These are phyloP conservation scores for Malus sylvestris DNA, from an alignment of 306 rosid species.

Conservation along the genomic window DNA sequence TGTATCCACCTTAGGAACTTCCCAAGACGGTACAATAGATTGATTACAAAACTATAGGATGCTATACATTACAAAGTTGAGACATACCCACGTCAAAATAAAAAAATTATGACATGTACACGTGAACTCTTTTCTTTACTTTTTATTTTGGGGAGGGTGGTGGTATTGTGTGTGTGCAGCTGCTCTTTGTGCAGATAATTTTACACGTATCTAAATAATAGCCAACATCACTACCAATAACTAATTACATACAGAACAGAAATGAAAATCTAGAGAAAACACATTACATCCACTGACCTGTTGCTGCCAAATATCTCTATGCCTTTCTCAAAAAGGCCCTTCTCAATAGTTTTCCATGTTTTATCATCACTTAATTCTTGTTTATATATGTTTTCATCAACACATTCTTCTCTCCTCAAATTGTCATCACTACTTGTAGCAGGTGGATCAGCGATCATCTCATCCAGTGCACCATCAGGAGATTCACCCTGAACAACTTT, in stretches of 20 bases:
- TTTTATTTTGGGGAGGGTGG: not conserved
- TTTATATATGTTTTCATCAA: slow-evolving; percentile 58
- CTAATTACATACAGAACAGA: not conserved
- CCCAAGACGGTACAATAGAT: not conserved
- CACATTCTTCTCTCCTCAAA: slow-evolving; percentile 60
- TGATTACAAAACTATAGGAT: not conserved
- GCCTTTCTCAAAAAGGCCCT: slow-evolving; percentile 86
- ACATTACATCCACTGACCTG: slow-evolving; percentile 50
- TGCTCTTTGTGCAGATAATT: not conserved
- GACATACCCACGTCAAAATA: not conserved
- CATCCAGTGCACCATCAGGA: slow-evolving; percentile 50
- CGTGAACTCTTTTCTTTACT: not conserved
- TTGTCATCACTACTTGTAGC: slow-evolving; percentile 56
- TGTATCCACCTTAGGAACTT: not conserved
- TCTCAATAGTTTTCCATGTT: slow-evolving; percentile 85
- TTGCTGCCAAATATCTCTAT: slow-evolving; percentile 83
- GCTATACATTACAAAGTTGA: not conserved
- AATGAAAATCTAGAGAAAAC: slow-evolving; percentile 12
- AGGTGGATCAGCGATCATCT: slow-evolving; percentile 46
- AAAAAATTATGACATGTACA: not conserved
- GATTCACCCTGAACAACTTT: slow-evolving; percentile 44
- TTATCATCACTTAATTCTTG: slow-evolving; percentile 56
- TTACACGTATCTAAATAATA: not conserved
- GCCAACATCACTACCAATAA: not conserved
- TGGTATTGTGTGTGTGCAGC: not conserved